Percentiles rank a stretch among this genome's conserved stretches.
Evolutionary conservation across 139 green algal genomes (phyloP).

Genomic region (Asterochloris erici): DNA sequence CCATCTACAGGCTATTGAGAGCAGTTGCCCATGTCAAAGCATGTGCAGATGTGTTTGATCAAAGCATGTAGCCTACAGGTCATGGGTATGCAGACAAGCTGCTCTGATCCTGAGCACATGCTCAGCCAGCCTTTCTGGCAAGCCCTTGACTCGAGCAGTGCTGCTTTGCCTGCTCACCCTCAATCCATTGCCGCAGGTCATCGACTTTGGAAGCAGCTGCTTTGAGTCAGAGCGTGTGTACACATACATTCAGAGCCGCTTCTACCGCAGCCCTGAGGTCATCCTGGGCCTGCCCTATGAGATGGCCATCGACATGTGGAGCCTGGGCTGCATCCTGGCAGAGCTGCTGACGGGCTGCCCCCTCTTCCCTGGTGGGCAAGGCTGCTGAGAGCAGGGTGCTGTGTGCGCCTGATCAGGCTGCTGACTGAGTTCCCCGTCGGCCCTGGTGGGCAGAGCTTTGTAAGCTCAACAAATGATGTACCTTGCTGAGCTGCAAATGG

Average conservation of each 20-base stretch:
- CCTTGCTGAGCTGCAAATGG: no score
- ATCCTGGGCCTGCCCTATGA: slow-evolving; percentile 90
- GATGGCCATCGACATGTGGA: slow-evolving; percentile 85
- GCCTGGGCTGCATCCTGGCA: slow-evolving; percentile 84
- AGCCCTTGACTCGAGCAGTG: not conserved
- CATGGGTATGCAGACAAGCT: not conserved
- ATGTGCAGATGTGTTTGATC: no score
- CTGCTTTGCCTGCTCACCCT: not conserved
- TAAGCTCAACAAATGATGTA: no score
- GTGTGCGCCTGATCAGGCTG: no score
- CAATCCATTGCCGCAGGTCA: slow-evolving; percentile 39
- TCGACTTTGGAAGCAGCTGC: slow-evolving; percentile 85
- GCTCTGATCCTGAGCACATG: no score
- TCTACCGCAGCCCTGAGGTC: slow-evolving; percentile 67
- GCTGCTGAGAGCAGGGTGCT: no score
- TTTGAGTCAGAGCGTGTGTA: slow-evolving; percentile 68
- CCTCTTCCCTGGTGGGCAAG: slow-evolving; percentile 60
- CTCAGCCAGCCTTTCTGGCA: no score
- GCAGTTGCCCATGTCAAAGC: no score
- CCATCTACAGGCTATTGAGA: no score
- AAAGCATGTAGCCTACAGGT: not conserved
- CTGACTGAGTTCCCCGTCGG: no score
- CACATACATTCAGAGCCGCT: slow-evolving; percentile 82
- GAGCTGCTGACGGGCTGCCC: slow-evolving; percentile 81
- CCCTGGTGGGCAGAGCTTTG: no score